Evolutionary conservation across 1,139 yeast genomes (phyloP).

Genomic region (Hyphopichia burtonii): DNA sequence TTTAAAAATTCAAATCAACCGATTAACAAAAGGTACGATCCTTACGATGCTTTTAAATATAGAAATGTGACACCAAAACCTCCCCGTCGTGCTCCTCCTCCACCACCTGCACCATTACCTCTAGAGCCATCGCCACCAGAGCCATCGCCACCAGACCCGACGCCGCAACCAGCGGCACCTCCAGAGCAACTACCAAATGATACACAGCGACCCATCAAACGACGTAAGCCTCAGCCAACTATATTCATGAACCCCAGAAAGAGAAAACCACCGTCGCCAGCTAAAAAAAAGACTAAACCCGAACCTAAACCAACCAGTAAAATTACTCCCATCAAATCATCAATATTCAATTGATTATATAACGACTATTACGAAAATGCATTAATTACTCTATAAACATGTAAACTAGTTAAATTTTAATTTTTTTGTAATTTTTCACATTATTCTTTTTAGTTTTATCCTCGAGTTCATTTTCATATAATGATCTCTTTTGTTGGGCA

Average conservation of each 20-base stretch:
- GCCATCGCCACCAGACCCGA: background rate
- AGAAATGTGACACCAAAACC: constrained; percentile 6
- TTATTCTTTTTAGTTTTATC: constrained; percentile 22
- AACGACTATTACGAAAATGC: constrained; percentile 2
- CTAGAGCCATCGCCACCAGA: constrained; percentile 1
- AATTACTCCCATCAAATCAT: constrained; percentile 28
- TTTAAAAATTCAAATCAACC: constrained; percentile 13
- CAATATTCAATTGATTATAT: constrained; percentile 25
- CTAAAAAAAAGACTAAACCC: constrained; percentile 1
- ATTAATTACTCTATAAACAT: no score
- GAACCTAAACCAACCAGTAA: constrained; percentile 2
- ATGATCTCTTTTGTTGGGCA: constrained; percentile 15
- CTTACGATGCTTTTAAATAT: constrained; percentile 21
- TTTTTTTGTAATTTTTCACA: constrained; percentile 17
- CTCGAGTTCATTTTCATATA: constrained; percentile 21
- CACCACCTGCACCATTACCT: background rate
- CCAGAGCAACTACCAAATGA: no score
- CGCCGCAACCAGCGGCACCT: background rate
- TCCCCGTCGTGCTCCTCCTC: constrained; percentile 3
- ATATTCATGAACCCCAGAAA: constrained; percentile 1
- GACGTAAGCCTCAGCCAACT: constrained; percentile 1
- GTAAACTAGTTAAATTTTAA: background rate
- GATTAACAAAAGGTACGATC: constrained; percentile 18
- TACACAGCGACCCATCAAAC: background rate
- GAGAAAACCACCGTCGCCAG: background rate